Evolutionary conservation across 345 rosid species (phyloP), one percentile per base, ranked within the genome.

Genomic region (Hirschfeldia incana): DNA sequence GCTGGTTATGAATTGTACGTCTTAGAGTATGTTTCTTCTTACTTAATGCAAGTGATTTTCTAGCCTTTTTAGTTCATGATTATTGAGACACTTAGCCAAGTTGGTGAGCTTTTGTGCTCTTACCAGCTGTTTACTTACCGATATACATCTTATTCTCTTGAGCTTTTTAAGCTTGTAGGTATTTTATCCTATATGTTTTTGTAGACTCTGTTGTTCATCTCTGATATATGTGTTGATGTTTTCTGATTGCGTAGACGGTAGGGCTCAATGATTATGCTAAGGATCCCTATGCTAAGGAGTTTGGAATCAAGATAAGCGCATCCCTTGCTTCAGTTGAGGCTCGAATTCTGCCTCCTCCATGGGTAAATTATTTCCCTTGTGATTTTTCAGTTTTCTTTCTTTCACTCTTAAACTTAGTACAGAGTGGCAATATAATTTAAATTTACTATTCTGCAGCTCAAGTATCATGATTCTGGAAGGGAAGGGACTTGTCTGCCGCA

Each of bases 281-380:
- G 4, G 99, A 95, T 82, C 97, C 89, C 4, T 91, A 90, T 59
- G 99, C 99, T 2, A 85, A 89, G 76, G 99, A 95, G 80, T 93
- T 95, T 82, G 99, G 98, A 11, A 95, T 95, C 65, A 93, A 88
- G 78, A 95, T 95, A 37, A 93, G 94, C 37, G 87, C 90, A 51
- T 88, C 64, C 80, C 97, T 95, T 55, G 97, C 99, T 9, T 88
- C 92, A 32, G 98, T 95, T 68, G 99, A 95, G 81, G 99, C 99
- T 77, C 97, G 98, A 39, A 91, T 95, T 75, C 86, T 95, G 49
- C 98, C 98, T 70, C 87, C 99, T 8, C 99, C 99, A 12, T 85
- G 92, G 99, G 99, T 93, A 85, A 77, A 36, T n/a, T 61, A 16
- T 2, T 61, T 67, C 32, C 27, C 57, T 75, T 29, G 46, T 37